Base-by-base conservation (phyloP, 2,329 filamentous ascomycete species). In the Juglanconis oblonga region DNA sequence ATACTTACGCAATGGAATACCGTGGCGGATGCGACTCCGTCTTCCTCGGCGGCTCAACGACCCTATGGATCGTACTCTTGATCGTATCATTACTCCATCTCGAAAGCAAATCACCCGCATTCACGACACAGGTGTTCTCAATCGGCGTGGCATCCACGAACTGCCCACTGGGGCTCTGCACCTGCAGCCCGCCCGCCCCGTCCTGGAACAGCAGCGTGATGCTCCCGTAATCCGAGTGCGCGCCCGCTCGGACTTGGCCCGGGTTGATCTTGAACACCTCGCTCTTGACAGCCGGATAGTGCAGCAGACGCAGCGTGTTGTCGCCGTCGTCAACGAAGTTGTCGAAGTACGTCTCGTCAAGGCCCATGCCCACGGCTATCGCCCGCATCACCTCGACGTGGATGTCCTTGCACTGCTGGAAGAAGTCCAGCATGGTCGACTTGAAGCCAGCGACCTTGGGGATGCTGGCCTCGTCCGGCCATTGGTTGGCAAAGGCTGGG, bases 81-180 rank as follows among this genome's bases (percentile, higher is more conserved):
- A 97, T 96, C 4, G 85, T 89, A 69, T 96, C 91, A 70, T 97
- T 97, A 64, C 89, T 91, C 93, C 92, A 97, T 55, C 92, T 81
- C 1, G 91, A 88, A 53, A 97, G 78, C 66, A 97, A 72, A 71
- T 97, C 93, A 1, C 92, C 93, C 0, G 92, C 92, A 69, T 97
- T 97, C 65, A 97, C 84, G 10, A 97, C 91, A 45, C 95, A 88
- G 0, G 91, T 92, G 57, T 87, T 87, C 40, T 86, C 80, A 62
- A 96, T 94, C 0, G 93, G 92, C 6, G 85, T 91, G 1, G 91
- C 93, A 69, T 97, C 86, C 44, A 97, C 86, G 68, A 93, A 97
- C 0, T 81, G 85, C 2, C 90, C 91, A 45, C 84, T 87, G 0
- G 92, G 91, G 52, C 87, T 89, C 68, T 86, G 82, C 24, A 83